Conservation (phyloP, 768 basidiomycete genomes). For the Lenzites betulinus region DNA sequence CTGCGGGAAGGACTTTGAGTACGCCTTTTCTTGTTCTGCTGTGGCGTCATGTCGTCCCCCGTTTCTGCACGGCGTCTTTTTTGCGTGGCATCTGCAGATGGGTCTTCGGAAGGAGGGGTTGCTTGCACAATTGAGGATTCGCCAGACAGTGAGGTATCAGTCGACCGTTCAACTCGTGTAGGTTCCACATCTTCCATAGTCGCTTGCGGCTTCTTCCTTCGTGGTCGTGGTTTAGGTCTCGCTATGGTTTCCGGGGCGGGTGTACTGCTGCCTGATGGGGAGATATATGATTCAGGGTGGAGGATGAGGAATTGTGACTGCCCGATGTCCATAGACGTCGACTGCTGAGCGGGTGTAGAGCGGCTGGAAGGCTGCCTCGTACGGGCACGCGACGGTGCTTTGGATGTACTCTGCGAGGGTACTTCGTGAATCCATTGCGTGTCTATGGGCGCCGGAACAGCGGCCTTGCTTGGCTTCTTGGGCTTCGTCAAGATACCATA, state of each 20-base stretch:
- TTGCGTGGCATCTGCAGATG: not conserved
- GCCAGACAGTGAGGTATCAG: not conserved
- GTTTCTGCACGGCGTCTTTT: not conserved
- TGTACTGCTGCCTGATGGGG: not conserved
- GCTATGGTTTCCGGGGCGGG: not conserved
- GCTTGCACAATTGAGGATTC: not conserved
- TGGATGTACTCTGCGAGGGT: not conserved
- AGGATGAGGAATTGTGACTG: conserved; percentile 8
- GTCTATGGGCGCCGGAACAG: conserved; percentile 14
- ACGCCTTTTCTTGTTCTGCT: conserved; percentile 1
- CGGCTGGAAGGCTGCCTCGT: not conserved
- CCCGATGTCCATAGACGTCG: not conserved
- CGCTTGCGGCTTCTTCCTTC: not conserved
- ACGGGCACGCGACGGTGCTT: not conserved
- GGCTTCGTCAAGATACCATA: conserved; percentile 31
- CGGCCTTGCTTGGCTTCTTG: not conserved
- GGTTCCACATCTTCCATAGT: not conserved
- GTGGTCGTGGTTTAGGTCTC: conserved; percentile 18
- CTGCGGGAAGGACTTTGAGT: not conserved
- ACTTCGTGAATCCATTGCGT: conserved; percentile 16
- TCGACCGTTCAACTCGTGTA: not conserved
- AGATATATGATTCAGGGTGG: conserved; percentile 10
- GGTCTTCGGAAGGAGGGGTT: not conserved
- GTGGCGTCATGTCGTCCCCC: not conserved
- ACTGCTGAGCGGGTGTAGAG: not conserved